Evolutionary conservation across 2,329 filamentous ascomycete species (phyloP).

Genomic region (Aureobasidium vineae): DNA sequence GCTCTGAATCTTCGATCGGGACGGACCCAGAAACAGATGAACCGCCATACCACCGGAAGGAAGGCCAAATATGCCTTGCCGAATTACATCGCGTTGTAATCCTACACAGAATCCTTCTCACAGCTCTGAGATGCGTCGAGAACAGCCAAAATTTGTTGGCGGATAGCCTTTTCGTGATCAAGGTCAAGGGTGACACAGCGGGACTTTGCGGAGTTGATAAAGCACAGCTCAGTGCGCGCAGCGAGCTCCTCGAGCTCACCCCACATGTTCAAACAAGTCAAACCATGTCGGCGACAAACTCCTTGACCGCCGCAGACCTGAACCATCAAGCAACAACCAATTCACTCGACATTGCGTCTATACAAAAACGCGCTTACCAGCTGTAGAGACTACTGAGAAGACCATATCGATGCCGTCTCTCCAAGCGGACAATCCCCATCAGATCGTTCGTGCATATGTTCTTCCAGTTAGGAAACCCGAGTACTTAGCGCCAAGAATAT

Average conservation of each 20-base stretch:
- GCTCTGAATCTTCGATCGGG: slow-evolving; percentile 8
- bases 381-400: neutral
- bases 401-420: neutral
- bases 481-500: neutral
- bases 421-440: neutral
- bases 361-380: neutral
- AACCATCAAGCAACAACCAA: neutral
- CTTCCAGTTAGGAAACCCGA: neutral
- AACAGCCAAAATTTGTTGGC: neutral
- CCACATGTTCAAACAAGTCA: neutral
- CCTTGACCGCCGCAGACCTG: neutral
- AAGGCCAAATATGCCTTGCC: neutral
- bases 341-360: neutral
- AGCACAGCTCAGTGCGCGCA: neutral
- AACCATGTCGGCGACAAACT: neutral
- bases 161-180: neutral
- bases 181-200: neutral
- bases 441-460: neutral
- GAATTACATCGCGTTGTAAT: neutral
- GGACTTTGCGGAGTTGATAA: neutral
- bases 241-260: slow-evolving; percentile 9
- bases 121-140: neutral
- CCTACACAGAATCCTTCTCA: neutral
- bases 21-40: slow-evolving; percentile 6
- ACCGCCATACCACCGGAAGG: neutral